Evolutionary conservation across 768 basidiomycete genomes (phyloP), one percentile per base, ranked within the genome.

Genomic region (Phylloporus scabripes): DNA sequence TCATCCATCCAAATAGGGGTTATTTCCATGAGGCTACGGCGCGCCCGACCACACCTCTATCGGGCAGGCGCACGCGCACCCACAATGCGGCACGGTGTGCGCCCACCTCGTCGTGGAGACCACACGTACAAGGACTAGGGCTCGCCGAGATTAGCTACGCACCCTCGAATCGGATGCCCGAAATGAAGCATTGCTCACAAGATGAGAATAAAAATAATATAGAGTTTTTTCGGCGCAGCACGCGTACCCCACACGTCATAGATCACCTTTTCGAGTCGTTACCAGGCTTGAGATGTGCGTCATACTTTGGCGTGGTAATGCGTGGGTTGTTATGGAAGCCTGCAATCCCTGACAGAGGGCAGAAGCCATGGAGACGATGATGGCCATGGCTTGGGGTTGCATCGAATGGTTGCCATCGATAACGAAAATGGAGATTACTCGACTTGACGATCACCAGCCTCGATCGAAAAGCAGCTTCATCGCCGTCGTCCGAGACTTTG

Each of bases 81-180:
- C 12, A 21, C 38, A 14, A 15, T 2, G 32, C 21, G 14, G 31
- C 21, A 5, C 29, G 31, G 20, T 31, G 32, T 12, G 14, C 32
- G 20, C 26, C 18, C 26, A 17, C 26, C 14, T 10, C 41, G 26
- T 31, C 42, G 29, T 43, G 42, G 28, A 2, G 28, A 20, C 42
- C 36, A 17, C 7, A 11, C 36, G 18, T 11, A 28, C 36, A 12
- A 33, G 33, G n/a, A 2, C 24, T n/a, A 54, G 38, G 32, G 45
- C 41, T 20, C 49, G 29, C 56, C 51, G 20, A 61, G 60, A 62
- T 61, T 59, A 57, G 50, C 46, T 53, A 46, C 20, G 31, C 38
- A 42, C 57, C 60, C 54, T 56, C 46, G 52, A 62, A 53, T 61
- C 50, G 28, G 55, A 60, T 61, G 52, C 50, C 48, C 58, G 60